Evolutionary conservation across 345 rosid genomes (phyloP), one percentile per base, ranked within the genome.

Genomic region (Barbarea vulgaris): DNA sequence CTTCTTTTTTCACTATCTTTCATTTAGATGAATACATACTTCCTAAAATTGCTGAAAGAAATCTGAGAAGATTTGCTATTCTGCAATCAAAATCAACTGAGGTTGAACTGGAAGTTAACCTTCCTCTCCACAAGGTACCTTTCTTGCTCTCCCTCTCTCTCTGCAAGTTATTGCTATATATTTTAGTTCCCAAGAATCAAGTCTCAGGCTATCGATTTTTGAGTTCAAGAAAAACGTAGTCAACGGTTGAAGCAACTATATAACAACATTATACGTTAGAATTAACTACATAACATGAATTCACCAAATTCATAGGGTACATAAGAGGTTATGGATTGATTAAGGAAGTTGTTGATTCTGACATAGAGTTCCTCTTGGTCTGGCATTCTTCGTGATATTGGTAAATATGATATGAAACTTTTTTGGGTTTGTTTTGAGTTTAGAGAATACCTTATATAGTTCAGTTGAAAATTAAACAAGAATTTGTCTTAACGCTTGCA

Each of bases 11-110:
- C 19, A 39, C 17, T 47, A 13, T 77, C 19, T 66, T 58, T 50
- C 56, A 0, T 28, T 27, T 58, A 92, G 99, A 95, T 79, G 97
- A 92, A 75, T 92, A 90, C 77, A 79, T 90, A 73, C 96, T 95
- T 75, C 91, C 98, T 15, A 95, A 87, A 87, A 83, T 92, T 80
- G 99, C 96, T 66, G 98, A 95, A 83, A 86, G 97, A 82, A 88
- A 85, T 66, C 64, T 95, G 68, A 80, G 93, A 51, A 84, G 88
- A 72, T 90, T 85, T 65, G 87, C 88, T 74, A 83, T 81, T 80
- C 75, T 87, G 80, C 89, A 89, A 25, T 82, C 77, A 9, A 58
- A 82, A 63, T 84, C 90, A 48, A 66, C 76, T 39, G 79, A 70
- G 31, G 70, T 85, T 36, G 97, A 27, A 27, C 4, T 27, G 3